These are phyloP conservation scores for Chimonanthus praecox DNA, from an alignment of 164 flowering plant genomes.

Conservation along the genomic window DNA sequence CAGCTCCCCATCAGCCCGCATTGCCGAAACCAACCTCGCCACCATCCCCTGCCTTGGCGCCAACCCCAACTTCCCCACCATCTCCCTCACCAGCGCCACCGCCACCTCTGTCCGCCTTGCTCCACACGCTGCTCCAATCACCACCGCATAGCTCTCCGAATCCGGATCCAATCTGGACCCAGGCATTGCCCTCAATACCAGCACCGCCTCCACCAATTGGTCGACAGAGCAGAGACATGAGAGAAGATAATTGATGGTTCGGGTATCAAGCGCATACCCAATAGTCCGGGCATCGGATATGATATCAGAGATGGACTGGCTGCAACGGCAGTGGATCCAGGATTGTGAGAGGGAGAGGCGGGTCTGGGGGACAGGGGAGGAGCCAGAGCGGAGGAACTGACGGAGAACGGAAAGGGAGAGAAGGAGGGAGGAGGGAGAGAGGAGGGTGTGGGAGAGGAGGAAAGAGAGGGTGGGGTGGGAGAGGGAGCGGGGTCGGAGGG, in stretches of 20 bases:
- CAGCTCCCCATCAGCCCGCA: conserved; percentile 52
- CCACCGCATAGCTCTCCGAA: conserved; percentile 46
- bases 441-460: conserved; percentile 57
- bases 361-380: conserved; percentile 51
- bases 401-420: conserved; percentile 65
- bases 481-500: conserved; percentile 53
- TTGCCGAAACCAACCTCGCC: conserved; percentile 31
- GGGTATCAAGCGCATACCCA: conserved; percentile 56
- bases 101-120: conserved; percentile 33
- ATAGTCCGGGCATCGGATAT: conserved; percentile 49
- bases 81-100: conserved; percentile 47
- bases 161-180: conserved; percentile 59
- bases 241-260: conserved; percentile 62
- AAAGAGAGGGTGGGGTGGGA: conserved; percentile 26
- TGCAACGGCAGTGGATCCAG: conserved; percentile 36
- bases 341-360: conserved; percentile 56
- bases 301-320: conserved; percentile 28
- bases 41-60: conserved; percentile 50
- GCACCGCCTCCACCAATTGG: conserved; percentile 45
- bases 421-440: conserved; percentile 53
- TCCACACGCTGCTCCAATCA: conserved; percentile 40
- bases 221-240: conserved; percentile 58
- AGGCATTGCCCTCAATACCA: conserved; percentile 50
- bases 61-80: conserved; percentile 51
- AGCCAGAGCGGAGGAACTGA: conserved; percentile 63